Percentiles rank a stretch among this genome's conserved stretches.
Conservation (phyloP, 2,329 filamentous ascomycete species). For the Biscogniauxia marginata region DNA sequence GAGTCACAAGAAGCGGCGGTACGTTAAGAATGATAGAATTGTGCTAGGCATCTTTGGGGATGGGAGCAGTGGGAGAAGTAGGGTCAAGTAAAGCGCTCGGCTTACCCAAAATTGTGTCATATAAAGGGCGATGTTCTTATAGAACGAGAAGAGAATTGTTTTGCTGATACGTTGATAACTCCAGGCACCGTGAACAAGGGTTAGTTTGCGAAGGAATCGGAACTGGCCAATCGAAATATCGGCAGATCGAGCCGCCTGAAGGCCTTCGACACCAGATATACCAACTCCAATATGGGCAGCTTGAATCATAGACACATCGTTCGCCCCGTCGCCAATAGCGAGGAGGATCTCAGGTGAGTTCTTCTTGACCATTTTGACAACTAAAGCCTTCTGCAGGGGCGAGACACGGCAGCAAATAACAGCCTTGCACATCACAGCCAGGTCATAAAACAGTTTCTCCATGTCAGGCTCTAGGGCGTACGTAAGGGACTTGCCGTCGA, state of each 20-base stretch:
- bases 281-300: slow-evolving; percentile 96
- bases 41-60: no score
- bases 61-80: no score
- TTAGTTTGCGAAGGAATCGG: slow-evolving; percentile 86
- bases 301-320: slow-evolving; percentile 99
- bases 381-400: slow-evolving; percentile 91
- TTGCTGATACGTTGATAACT: slow-evolving; percentile 97
- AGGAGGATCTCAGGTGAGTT: slow-evolving; percentile 87
- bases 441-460: slow-evolving; percentile 88
- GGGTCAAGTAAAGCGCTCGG: slow-evolving; percentile 18
- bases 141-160: slow-evolving; percentile 97
- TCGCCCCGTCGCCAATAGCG: slow-evolving; percentile 95
- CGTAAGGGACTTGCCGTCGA: slow-evolving; percentile 93
- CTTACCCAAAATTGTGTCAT: slow-evolving; percentile 99
- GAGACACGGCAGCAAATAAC: slow-evolving; percentile 98
- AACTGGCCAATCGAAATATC: slow-evolving; percentile 97
- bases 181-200: slow-evolving; percentile 95
- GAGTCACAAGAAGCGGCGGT: not conserved
- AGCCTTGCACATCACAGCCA: slow-evolving; percentile 96
- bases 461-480: slow-evolving; percentile 90
- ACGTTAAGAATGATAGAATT: no score
- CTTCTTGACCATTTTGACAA: slow-evolving; percentile 97
- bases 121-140: slow-evolving; percentile 98
- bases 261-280: slow-evolving; percentile 94
- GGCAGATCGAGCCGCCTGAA: slow-evolving; percentile 92